Evolutionary conservation across 106 monocot genomes (phyloP).

Genomic region (Dioscorea zingiberensis): DNA sequence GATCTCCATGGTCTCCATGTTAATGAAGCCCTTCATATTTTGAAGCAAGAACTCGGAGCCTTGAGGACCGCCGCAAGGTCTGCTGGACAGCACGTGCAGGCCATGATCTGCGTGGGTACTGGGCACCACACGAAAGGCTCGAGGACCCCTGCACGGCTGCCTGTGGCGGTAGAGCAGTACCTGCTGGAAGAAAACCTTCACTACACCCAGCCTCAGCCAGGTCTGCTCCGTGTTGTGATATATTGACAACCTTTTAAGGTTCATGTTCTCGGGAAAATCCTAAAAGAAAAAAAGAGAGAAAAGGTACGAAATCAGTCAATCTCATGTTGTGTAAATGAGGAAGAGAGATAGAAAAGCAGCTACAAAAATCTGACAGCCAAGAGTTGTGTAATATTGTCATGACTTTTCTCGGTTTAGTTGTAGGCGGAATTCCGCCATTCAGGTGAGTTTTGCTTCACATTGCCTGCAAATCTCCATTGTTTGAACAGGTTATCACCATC

Average conservation of each 20-base stretch:
- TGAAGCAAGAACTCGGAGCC: conserved; percentile 64
- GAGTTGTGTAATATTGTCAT: no score
- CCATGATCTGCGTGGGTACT: conserved; percentile 76
- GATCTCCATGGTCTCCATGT: conserved; percentile 89
- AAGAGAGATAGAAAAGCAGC: no score
- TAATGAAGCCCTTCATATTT: conserved; percentile 76
- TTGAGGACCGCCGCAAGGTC: conserved; percentile 54
- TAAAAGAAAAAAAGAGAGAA: no score
- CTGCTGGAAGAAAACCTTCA: conserved; percentile 64
- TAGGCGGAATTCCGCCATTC: no score
- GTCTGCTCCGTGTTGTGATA: conserved; percentile 73
- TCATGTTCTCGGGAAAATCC: neutral
- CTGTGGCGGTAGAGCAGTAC: conserved; percentile 76
- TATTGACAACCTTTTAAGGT: conserved; percentile 21
- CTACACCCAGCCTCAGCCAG: conserved; percentile 64
- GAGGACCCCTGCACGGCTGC: conserved; percentile 61
- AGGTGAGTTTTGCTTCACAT: no score
- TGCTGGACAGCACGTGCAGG: conserved; percentile 52
- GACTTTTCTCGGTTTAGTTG: no score
- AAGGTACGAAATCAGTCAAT: no score
- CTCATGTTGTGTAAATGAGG: no score
- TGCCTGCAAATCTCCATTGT: no score
- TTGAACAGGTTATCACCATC: no score
- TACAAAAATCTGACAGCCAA: no score
- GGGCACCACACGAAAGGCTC: conserved; percentile 85